These are phyloP conservation scores for Scheffersomyces titani DNA, from an alignment of 1,139 yeast species.

Conservation along the genomic window DNA sequence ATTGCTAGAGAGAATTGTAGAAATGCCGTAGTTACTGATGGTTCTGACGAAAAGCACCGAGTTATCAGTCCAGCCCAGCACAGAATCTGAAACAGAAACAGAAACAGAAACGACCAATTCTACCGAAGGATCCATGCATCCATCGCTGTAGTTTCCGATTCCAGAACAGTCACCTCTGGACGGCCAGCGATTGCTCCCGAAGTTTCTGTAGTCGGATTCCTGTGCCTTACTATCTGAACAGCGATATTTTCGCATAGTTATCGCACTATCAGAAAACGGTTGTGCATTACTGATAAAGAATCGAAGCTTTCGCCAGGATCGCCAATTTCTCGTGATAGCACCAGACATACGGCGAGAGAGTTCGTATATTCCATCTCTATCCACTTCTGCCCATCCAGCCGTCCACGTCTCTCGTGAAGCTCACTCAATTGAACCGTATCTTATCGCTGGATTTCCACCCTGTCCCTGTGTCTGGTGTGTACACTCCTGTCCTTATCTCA, in stretches of 20 bases:
- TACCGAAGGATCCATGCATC: too few species aligned
- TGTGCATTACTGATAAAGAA: neutral
- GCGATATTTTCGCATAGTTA: neutral
- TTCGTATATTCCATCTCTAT: too few species aligned
- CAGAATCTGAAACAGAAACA: too few species aligned
- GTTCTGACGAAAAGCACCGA: too few species aligned
- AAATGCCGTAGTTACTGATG: too few species aligned
- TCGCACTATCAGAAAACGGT: neutral
- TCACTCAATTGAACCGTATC: neutral
- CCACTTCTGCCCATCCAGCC: too few species aligned
- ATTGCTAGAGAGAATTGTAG: too few species aligned
- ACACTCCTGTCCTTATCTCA: neutral
- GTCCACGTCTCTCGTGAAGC: too few species aligned
- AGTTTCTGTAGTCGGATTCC: neutral
- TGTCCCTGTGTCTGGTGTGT: neutral
- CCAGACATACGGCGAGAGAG: neutral
- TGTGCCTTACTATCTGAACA: neutral
- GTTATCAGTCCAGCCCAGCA: too few species aligned
- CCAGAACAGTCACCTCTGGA: neutral
- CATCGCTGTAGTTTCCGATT: neutral
- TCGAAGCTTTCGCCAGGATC: neutral
- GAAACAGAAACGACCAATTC: too few species aligned
- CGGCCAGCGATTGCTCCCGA: neutral
- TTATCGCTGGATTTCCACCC: neutral
- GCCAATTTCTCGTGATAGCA: neutral